Conservation (phyloP, 176 grass and related monocot species). For the Secale cereale region DNA sequence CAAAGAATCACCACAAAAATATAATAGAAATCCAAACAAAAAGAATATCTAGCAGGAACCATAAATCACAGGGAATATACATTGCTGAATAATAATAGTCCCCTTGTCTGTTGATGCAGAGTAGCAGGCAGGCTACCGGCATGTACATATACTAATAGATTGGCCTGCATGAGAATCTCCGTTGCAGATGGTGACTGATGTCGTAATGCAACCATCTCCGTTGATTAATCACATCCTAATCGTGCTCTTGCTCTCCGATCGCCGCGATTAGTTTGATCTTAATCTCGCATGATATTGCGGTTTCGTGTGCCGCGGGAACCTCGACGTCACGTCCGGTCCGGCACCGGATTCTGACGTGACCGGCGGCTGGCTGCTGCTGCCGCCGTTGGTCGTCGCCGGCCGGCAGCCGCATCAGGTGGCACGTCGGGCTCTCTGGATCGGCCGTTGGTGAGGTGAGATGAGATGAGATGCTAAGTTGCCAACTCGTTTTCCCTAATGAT, state of each 20-base stretch:
- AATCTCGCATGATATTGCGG: conserved; percentile 8
- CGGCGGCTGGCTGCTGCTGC: conserved; percentile 20
- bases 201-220: background rate
- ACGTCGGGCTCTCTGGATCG: conserved; percentile 33
- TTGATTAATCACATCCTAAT: conserved; percentile 26
- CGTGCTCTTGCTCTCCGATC: background rate
- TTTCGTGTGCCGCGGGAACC: background rate
- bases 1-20: background rate
- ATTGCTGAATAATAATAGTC: background rate
- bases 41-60: background rate
- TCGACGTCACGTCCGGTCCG: conserved; percentile 32
- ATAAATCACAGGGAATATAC: background rate
- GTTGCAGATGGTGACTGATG: conserved; percentile 23
- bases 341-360: conserved; percentile 43
- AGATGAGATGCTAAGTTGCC: background rate
- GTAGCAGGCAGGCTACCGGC: background rate
- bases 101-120: conserved; percentile 37
- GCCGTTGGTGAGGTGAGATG: conserved; percentile 13
- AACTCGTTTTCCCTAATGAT: conserved; percentile 29
- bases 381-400: background rate
- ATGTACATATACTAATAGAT: background rate
- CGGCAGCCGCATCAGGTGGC: conserved; percentile 32
- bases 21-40: background rate
- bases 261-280: background rate
- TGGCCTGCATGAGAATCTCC: background rate